Base-by-base conservation (phyloP, 2,329 filamentous ascomycete genomes). In the Orbilia brochopaga region DNA sequence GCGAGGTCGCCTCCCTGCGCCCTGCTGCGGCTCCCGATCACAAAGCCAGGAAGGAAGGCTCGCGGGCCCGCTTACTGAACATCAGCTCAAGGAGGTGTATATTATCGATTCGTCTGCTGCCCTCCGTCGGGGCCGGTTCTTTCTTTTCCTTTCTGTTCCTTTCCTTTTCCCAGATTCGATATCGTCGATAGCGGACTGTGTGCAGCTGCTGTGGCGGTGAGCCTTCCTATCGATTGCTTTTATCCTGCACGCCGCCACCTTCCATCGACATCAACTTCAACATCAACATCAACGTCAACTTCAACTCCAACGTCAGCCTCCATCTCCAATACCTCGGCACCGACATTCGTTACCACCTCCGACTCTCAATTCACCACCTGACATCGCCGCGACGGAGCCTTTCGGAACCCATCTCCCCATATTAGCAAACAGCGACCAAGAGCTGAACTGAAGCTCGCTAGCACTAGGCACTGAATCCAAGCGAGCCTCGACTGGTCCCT, bases 1-100 rank as follows among this genome's bases (percentile, higher is more conserved):
- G 27, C 27, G 27, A 32, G 27, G 27, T 32, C 27, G 8, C 27
- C 44, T 30, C 13, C 50, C 48, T 62, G 58, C 54, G 54, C 54
- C 54, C 15, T 54, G 57, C 57, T 61, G 57, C 57, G 57, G 51
- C 57, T 53, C 48, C n/a, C 17, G 44, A 48, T 21, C 44, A 48
- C 44, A 48, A 19, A 10, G 19, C 19, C 21, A 5, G 44, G 11
- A 48, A 19, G 44, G n/a, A 21, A 23, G 44, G 19, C 11, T 15
- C 17, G 52, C 15, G 52, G 30, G 21, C 15, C 37, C n/a, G 44
- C 44, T 23, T 19, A 11, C 44, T 48, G 15, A 21, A 30, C 30
- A 23, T 15, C 24, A 7, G 13, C 13, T 48, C 44, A 8, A 48
- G 44, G 27, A 54, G 51, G n/a, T n/a, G n/a, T 48, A 48, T 48